Evolutionary conservation across 1,284 basidiomycete species (phyloP), one percentile per base, ranked within the genome.

Genomic region (Puccinia sorghi): DNA sequence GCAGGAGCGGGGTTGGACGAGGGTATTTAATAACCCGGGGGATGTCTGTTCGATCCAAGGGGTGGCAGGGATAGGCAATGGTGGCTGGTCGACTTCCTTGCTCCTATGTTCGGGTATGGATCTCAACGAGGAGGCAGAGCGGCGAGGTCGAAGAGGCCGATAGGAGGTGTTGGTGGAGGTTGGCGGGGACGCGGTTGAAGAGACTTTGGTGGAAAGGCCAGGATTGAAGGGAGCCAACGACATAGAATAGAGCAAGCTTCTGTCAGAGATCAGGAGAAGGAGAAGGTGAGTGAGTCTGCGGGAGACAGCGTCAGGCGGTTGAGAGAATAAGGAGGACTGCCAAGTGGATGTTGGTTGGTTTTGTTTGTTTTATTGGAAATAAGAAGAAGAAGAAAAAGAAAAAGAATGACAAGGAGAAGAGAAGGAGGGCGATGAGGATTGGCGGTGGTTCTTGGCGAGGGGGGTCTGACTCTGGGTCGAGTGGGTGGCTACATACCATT

Each of bases 81-180:
- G 74, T 11, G 74, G 74, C 56, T 75, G 73, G 50, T 76, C 73
- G n/a, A 76, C 8, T 69, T 76, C 74, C 52, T 52, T 67, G 54
- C 32, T 57, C 52, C 46, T 39, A 20, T 64, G 74, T 50, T 76
- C 74, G 43, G 74, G 74, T 41, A 76, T 76, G 32, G 74, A 76
- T 27, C 64, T 66, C 13, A 76, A 32, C n/a, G 74, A 76, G 20
- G 74, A 64, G 20, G 63, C 74, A 17, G 74, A 76, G 46, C 74
- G 59, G 13, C 74, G 63, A 27, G 74, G 64, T 17, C 63, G 74
- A 12, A 76, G 9, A 22, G 74, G 11, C 25, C 74, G 74, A 48
- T 20, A 41, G 25, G 61, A 22, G 6, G 50, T 20, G n/a, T 63
- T 25, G 61, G 17, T 37, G 0, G 57, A 43, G 59, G 52, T 73